These are phyloP conservation scores for Suillus americanus DNA, from an alignment of 768 basidiomycete genomes.

Conservation along the genomic window DNA sequence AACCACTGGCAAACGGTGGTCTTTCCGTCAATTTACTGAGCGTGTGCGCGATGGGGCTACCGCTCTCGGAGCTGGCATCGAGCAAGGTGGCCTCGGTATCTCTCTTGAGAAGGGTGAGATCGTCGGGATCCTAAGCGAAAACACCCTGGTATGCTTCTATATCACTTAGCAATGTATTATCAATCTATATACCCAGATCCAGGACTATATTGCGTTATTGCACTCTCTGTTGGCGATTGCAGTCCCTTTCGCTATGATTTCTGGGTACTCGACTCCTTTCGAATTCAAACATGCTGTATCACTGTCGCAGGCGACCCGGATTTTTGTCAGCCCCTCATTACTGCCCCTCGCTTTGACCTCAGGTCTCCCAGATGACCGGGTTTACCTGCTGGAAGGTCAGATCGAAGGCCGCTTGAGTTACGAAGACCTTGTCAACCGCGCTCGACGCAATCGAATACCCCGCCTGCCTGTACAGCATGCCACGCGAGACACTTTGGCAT, in stretches of 20 bases:
- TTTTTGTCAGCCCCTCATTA: constrained; percentile 54
- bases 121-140: constrained; percentile 69
- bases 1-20: constrained; percentile 44
- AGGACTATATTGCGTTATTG: constrained; percentile 58
- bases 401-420: constrained; percentile 43
- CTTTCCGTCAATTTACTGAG: constrained; percentile 49
- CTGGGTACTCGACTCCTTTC: constrained; percentile 53
- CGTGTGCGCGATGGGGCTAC: constrained; percentile 56
- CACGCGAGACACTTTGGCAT: constrained; percentile 55
- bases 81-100: constrained; percentile 59
- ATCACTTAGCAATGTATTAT: not conserved
- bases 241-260: constrained; percentile 53
- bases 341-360: constrained; percentile 41
- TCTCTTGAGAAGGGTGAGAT: constrained; percentile 48
- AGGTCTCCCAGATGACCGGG: constrained; percentile 38
- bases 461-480: constrained; percentile 45
- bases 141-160: constrained; percentile 53
- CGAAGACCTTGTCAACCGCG: constrained; percentile 41
- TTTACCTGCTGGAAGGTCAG: constrained; percentile 50
- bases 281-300: constrained; percentile 54
- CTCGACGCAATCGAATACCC: constrained; percentile 37
- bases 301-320: constrained; percentile 45
- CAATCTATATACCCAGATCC: not conserved
- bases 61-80: constrained; percentile 46
- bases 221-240: constrained; percentile 49